These are phyloP conservation scores for Saccharum spontaneum DNA, from an alignment of 176 grass and related monocot species.

Conservation along the genomic window DNA sequence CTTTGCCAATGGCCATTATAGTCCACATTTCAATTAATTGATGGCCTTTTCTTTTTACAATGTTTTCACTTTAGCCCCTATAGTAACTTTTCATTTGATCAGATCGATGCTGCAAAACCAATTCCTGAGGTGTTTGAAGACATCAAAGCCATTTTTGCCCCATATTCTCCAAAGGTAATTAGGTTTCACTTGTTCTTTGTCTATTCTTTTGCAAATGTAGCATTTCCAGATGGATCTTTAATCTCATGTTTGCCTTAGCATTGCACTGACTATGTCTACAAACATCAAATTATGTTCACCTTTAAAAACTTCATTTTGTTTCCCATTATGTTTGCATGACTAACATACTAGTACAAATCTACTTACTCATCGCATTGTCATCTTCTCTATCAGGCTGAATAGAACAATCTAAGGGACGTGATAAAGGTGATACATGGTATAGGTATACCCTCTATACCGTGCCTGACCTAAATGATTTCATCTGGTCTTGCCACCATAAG, in stretches of 20 bases:
- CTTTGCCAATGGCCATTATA: conserved; percentile 6
- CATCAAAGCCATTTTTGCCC: conserved; percentile 72
- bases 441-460: conserved; percentile 28
- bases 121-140: conserved; percentile 87
- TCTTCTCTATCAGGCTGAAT: conserved; percentile 44
- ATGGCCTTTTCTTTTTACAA: conserved; percentile 2
- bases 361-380: background rate
- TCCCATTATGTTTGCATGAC: background rate
- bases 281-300: background rate
- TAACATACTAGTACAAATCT: background rate
- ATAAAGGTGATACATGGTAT: conserved; percentile 29
- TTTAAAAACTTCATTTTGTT: background rate
- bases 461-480: background rate
- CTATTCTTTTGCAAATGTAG: background rate
- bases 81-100: conserved; percentile 15
- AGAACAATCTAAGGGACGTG: conserved; percentile 22
- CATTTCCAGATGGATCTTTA: background rate
- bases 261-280: background rate
- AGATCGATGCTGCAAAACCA: conserved; percentile 83
- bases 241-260: background rate
- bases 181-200: background rate
- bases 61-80: conserved; percentile 15
- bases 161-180: conserved; percentile 61
- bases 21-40: background rate
- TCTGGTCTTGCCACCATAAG: background rate